Base-by-base conservation (phyloP, 805 yeast genomes). In the Candida nitratophila region DNA sequence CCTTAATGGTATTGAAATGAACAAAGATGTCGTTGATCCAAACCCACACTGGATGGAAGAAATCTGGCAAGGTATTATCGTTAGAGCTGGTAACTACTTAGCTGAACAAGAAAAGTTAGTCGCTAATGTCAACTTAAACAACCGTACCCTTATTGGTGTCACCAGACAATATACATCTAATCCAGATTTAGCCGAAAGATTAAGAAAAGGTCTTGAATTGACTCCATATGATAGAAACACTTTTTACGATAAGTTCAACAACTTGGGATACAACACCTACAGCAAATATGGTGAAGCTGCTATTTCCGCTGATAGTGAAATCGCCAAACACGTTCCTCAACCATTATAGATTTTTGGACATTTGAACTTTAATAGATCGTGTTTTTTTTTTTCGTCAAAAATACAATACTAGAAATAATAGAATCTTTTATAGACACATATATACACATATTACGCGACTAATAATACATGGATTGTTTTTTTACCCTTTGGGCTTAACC, bases 81-180 rank as follows among this genome's bases (percentile, higher is more conserved):
- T 57, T n/a, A 46, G 54, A 30, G 50, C 60, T 26, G 62, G 46
- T 15, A 50, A 54, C 16, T 58, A 59, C 21, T 37, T 56, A 22
- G 57, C 64, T 11, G 55, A 65, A 46, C 47, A 46, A 30, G 53
- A 46, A 32, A 57, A 19, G 39, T 47, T 47, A 39, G 43, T 32
- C 48, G 36, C 48, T 7, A 55, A 52, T 40, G 55, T 60, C 19
- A 46, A 51, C 19, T 43, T 51, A 16, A 64, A 70, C 47, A 66
- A 67, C 37, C 61, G 74, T 51, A 76, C 82, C 3, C 56, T 75
- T 44, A 63, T 73, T 46, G 74, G 64, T 2, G 55, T 59, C 42
- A 56, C 68, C 11, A 60, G 77, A 52, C 60, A 56, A 47, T 72
- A 48, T 50, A 68, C 64, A 15, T 60, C 76, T 0, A 73, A 73